These are phyloP conservation scores for Paxillus rubicundulus DNA, from an alignment of 768 basidiomycete genomes.

Conservation along the genomic window DNA sequence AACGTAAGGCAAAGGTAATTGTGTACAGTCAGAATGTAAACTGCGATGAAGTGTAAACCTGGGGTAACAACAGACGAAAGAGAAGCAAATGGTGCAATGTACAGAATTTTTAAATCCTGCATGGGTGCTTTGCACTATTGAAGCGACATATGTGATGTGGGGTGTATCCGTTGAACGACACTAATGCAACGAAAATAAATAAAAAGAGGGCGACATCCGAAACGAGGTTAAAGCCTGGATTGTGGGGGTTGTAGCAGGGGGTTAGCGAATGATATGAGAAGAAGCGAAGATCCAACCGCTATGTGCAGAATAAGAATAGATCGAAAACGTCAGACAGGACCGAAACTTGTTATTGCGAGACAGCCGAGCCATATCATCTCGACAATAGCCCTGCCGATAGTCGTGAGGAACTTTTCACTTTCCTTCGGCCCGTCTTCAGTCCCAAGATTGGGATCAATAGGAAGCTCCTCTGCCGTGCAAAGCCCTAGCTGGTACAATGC, in stretches of 20 bases:
- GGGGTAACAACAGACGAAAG: slow-evolving; percentile 3
- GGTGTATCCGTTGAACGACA: slow-evolving; percentile 5
- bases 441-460: slow-evolving; percentile 15
- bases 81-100: slow-evolving; percentile 11
- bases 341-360: slow-evolving; percentile 47
- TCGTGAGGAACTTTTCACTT: slow-evolving; percentile 40
- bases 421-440: slow-evolving; percentile 45
- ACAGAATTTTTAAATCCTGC: slow-evolving; percentile 23
- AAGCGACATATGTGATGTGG: slow-evolving; percentile 7
- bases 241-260: neutral
- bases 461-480: slow-evolving; percentile 36
- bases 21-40: slow-evolving; percentile 22
- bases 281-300: slow-evolving; percentile 9
- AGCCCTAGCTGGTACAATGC: slow-evolving; percentile 76
- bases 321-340: slow-evolving; percentile 13
- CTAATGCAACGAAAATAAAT: slow-evolving; percentile 3
- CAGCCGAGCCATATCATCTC: slow-evolving; percentile 58
- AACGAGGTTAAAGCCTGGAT: neutral
- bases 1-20: slow-evolving; percentile 3
- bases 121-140: neutral
- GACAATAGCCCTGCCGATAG: slow-evolving; percentile 48
- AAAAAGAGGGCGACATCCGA: neutral
- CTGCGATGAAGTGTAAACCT: slow-evolving; percentile 9
- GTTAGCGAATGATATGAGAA: slow-evolving; percentile 1
- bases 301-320: neutral